Conservation (phyloP, 768 basidiomycete species). For the Sporobolomyces roseus region DNA sequence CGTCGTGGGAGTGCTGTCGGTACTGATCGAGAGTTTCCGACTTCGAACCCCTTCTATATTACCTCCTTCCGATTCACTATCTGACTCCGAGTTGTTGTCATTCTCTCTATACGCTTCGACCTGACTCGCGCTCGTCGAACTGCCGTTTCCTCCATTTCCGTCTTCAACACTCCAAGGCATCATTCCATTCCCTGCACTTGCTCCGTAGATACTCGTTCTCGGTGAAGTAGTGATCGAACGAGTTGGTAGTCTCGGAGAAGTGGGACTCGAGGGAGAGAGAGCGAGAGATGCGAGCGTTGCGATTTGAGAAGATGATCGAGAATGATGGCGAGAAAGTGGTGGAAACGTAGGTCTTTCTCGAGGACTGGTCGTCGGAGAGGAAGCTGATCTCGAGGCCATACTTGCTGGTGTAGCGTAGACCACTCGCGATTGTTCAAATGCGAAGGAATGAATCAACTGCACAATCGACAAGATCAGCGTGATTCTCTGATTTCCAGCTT, state of each 20-base stretch:
- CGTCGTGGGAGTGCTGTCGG: background rate
- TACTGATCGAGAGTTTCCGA: background rate
- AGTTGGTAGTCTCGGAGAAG: background rate
- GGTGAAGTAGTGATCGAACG: background rate
- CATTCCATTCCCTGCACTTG: background rate
- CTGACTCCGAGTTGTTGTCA: too few species aligned
- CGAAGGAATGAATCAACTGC: too few species aligned
- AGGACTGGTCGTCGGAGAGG: background rate
- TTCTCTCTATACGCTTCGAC: too few species aligned
- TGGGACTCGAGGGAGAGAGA: conserved; percentile 24
- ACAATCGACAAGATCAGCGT: too few species aligned
- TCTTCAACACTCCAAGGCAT: background rate
- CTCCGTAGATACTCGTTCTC: background rate
- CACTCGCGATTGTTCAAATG: too few species aligned
- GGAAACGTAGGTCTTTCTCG: conserved; percentile 3
- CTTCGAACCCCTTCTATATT: too few species aligned
- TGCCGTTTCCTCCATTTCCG: background rate
- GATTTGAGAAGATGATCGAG: conserved; percentile 37
- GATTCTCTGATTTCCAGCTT: too few species aligned
- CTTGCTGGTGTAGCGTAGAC: too few species aligned
- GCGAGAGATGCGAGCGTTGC: conserved; percentile 29
- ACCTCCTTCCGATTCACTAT: too few species aligned
- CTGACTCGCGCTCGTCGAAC: too few species aligned
- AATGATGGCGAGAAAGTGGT: conserved; percentile 25
- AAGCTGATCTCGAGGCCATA: background rate